A percentile compares a stretch with the other conserved stretches of the same genome.
These are phyloP conservation scores for Clathrus columnatus DNA, from an alignment of 768 basidiomycete genomes.

Conservation along the genomic window DNA sequence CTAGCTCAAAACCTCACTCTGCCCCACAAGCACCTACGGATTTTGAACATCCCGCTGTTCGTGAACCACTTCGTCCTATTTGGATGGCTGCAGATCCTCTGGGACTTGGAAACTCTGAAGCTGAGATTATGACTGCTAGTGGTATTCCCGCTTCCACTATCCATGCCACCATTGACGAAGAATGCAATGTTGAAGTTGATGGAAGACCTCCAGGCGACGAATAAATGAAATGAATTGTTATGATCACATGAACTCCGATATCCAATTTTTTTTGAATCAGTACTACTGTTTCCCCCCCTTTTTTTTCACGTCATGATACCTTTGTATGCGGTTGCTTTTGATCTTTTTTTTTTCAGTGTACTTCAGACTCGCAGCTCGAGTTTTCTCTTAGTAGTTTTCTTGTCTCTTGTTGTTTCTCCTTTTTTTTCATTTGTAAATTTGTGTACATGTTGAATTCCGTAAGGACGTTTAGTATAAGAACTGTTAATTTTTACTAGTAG, in stretches of 20 bases:
- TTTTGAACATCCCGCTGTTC: slow-evolving; percentile 80
- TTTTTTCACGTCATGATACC: no score
- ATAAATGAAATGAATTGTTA: neutral
- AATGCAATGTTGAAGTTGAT: slow-evolving; percentile 49
- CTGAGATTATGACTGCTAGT: slow-evolving; percentile 43
- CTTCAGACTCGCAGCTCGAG: no score
- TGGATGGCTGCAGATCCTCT: slow-evolving; percentile 78
- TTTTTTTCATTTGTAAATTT: no score
- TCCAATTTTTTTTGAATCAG: neutral
- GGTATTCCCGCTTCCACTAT: slow-evolving; percentile 43
- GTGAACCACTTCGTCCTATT: slow-evolving; percentile 62
- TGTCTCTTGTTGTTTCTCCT: no score
- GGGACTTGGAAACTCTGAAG: slow-evolving; percentile 47
- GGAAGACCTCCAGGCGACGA: slow-evolving; percentile 34
- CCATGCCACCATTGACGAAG: slow-evolving; percentile 50
- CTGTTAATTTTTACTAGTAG: no score
- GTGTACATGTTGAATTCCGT: no score
- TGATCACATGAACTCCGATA: neutral
- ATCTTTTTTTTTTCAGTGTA: no score
- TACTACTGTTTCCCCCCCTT: neutral
- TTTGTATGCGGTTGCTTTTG: no score
- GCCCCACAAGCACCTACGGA: slow-evolving; percentile 22
- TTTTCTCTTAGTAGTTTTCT: no score
- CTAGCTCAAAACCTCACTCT: neutral
- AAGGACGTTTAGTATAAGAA: no score